Conservation (phyloP, 73 alveolate genomes). For the Stentor coeruleus region DNA sequence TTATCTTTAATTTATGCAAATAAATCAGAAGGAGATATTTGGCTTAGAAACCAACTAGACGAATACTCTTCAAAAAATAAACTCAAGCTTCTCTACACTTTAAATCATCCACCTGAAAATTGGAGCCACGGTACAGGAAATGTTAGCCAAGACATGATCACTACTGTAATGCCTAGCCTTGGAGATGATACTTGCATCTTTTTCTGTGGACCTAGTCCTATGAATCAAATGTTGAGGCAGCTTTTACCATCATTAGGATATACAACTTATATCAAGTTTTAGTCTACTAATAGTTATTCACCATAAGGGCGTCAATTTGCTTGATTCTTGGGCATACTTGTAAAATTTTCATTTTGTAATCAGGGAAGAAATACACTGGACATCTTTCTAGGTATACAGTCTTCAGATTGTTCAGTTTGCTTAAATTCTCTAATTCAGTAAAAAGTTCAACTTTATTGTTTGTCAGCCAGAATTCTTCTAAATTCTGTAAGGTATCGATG, state of each 20-base stretch:
- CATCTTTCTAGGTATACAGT: slow-evolving; percentile 63
- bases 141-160: slow-evolving; percentile 44
- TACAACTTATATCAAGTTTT: background rate
- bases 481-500: slow-evolving; percentile 26
- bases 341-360: background rate
- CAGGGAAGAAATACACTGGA: slow-evolving; percentile 5
- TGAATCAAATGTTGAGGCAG: slow-evolving; percentile 21
- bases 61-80: slow-evolving; percentile 28
- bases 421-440: slow-evolving; percentile 58
- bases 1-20: slow-evolving; percentile 48
- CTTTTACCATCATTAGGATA: background rate
- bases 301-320: slow-evolving; percentile 10
- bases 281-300: background rate
- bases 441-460: slow-evolving; percentile 64
- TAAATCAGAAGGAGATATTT: slow-evolving; percentile 60
- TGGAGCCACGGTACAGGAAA: slow-evolving; percentile 61
- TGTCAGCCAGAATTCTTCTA: slow-evolving; percentile 63
- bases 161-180: slow-evolving; percentile 44
- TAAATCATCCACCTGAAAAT: slow-evolving; percentile 50
- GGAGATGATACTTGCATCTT: slow-evolving; percentile 24
- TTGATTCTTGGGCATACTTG: slow-evolving; percentile 6
- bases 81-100: slow-evolving; percentile 39
- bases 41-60: slow-evolving; percentile 51
- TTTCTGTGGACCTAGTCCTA: slow-evolving; percentile 36
- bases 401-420: slow-evolving; percentile 48